Base-by-base conservation (phyloP, 1,284 basidiomycete species). In the Exobasidium cylindrosporum region DNA sequence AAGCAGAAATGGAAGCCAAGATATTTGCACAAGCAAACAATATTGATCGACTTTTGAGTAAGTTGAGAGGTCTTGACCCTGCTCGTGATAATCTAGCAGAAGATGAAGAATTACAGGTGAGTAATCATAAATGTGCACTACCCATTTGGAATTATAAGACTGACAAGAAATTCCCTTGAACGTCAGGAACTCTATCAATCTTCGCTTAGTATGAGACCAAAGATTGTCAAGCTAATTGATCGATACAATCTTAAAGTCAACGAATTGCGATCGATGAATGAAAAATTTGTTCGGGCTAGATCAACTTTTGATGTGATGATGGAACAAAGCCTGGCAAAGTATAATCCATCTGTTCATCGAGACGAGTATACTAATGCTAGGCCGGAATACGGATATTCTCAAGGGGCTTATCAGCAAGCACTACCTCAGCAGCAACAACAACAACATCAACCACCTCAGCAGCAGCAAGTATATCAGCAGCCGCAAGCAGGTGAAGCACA, bases 201-300 rank as follows among this genome's bases (percentile, higher is more conserved):
- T 14, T 89, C 89, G 72, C 92, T 98, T 84, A 85, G 87, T 1
- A 82, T 97, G 54, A 86, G 95, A 62, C 92, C 92, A 1, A 93
- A 92, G 84, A 96, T 98, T 67, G 92, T 95, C 67, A 92, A 92
- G 73, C 83, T 99, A 59, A 97, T 98, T 72, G 92, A 97, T 79
- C 95, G 95, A 82, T 98, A 99, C 81, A 70, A 67, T 49, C 67
- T 65, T 57, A 78, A 78, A 62, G 69, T 79, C 46, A 64, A 69
- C 35, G 91, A 93, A 79, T 83, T 93, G 53, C 88, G 91, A 11
- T 87, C 88, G 0, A 91, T 93, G 89, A 92, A 92, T 75, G 91
- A 92, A 81, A 89, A 86, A 11, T 93, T 93, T 70, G 86, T 91
- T 28, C 87, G 87, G 58, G 91, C 91, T 5, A 83, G 90, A 21